Evolutionary conservation across 2,329 filamentous ascomycete species (phyloP).

Genomic region (Botrytis deweyae): DNA sequence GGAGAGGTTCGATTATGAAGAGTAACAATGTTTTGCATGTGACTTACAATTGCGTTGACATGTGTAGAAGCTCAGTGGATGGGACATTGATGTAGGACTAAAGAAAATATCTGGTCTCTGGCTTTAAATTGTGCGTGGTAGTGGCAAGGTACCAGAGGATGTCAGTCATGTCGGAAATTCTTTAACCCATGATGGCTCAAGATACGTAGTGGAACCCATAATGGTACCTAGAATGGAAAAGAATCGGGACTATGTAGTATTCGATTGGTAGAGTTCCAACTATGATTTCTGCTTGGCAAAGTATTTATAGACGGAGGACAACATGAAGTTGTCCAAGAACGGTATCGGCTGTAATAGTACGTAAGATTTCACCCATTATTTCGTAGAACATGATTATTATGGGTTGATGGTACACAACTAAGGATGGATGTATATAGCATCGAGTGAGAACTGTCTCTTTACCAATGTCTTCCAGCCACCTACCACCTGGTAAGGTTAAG

Average conservation of each 20-base stretch:
- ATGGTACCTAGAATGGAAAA: not conserved
- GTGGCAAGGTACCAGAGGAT: not conserved
- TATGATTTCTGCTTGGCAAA: not conserved
- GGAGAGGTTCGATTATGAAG: not conserved
- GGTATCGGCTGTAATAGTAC: not conserved
- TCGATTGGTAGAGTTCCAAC: not conserved
- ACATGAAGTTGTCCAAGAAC: not conserved
- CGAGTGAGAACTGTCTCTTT: not conserved
- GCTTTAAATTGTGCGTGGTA: not conserved
- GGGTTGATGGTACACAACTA: not conserved
- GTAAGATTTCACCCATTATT: not conserved
- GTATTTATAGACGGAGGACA: not conserved
- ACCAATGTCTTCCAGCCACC: not conserved
- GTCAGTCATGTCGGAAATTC: not conserved
- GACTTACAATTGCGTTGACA: not conserved
- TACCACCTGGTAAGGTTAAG: not conserved
- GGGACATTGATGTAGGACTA: not conserved
- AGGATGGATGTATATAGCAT: not conserved
- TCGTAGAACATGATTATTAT: not conserved
- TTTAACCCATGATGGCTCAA: not conserved
- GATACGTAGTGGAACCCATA: not conserved
- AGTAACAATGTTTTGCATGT: not conserved
- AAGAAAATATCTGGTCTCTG: not conserved
- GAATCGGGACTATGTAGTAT: not conserved
- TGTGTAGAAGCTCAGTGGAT: not conserved